These are phyloP conservation scores for Sherardia arvensis DNA, from an alignment of 257 asterid genomes.

Conservation along the genomic window DNA sequence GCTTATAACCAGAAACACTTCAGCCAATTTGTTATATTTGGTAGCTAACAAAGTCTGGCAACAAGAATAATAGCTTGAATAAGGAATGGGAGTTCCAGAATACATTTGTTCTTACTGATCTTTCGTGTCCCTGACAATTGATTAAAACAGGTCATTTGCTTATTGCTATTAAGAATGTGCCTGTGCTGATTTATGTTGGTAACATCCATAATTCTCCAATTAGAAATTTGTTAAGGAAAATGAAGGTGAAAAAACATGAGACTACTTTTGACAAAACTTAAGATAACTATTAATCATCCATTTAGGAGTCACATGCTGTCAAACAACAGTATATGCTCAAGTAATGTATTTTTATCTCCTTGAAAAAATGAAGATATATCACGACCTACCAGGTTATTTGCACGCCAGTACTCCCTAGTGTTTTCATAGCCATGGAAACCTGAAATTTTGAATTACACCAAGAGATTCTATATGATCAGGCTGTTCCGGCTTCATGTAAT, in stretches of 20 bases:
- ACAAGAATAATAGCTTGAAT: neutral
- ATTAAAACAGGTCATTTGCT: neutral
- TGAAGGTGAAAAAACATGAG: neutral
- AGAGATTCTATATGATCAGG: neutral
- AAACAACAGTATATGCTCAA: neutral
- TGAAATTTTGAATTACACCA: conserved; percentile 16
- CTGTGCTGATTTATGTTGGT: neutral
- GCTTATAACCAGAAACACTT: neutral
- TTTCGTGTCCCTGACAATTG: neutral
- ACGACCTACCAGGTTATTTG: conserved; percentile 80
- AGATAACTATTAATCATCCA: neutral
- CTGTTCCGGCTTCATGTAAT: neutral
- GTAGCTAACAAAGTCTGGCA: neutral
- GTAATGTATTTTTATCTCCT: neutral
- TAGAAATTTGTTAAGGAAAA: neutral
- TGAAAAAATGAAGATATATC: conserved; percentile 2
- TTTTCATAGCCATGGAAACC: conserved; percentile 93
- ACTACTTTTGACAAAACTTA: neutral
- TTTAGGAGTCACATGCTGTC: neutral
- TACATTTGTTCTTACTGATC: neutral
- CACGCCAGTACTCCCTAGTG: conserved; percentile 77
- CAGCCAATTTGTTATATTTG: neutral
- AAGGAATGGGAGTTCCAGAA: neutral
- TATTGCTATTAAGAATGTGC: neutral
- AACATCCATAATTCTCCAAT: neutral